Evolutionary conservation across 257 asterid genomes (phyloP).

Genomic region (Nemophila menziesii): DNA sequence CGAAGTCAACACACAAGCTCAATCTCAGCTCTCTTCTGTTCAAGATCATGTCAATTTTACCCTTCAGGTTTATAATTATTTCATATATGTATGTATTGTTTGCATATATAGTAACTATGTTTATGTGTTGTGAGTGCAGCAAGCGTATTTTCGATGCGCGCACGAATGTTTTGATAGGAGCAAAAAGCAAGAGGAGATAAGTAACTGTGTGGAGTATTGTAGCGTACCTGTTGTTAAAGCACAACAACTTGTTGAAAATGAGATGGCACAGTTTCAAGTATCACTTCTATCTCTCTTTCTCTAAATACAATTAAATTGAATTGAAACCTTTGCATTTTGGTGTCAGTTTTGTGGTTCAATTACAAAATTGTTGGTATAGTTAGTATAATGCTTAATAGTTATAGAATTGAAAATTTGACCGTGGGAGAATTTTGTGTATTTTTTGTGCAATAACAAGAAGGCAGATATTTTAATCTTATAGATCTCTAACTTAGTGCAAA

Average conservation of each 20-base stretch:
- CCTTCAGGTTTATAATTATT: constrained; percentile 47
- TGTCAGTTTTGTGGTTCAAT: no score
- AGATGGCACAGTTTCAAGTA: constrained; percentile 67
- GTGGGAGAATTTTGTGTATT: no score
- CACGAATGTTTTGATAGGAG: constrained; percentile 80
- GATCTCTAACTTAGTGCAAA: no score
- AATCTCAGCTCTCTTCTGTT: constrained; percentile 63
- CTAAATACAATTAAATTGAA: no score
- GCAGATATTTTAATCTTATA: no score
- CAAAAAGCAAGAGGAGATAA: constrained; percentile 48
- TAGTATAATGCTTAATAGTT: no score
- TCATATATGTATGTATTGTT: background rate
- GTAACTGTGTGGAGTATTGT: constrained; percentile 86
- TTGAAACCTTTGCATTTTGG: no score
- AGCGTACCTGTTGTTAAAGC: constrained; percentile 72
- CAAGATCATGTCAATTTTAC: constrained; percentile 90
- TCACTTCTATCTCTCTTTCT: background rate
- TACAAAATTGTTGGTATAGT: no score
- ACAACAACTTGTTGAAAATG: constrained; percentile 71
- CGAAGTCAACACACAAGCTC: constrained; percentile 72
- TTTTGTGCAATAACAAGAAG: no score
- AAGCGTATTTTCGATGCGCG: constrained; percentile 92
- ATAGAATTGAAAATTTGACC: no score
- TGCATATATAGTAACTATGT: background rate
- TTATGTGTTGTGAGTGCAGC: constrained; percentile 30